Evolutionary conservation across 1,139 yeast genomes (phyloP), one percentile per base, ranked within the genome.

Genomic region (Groenewaldozyma sp.): DNA sequence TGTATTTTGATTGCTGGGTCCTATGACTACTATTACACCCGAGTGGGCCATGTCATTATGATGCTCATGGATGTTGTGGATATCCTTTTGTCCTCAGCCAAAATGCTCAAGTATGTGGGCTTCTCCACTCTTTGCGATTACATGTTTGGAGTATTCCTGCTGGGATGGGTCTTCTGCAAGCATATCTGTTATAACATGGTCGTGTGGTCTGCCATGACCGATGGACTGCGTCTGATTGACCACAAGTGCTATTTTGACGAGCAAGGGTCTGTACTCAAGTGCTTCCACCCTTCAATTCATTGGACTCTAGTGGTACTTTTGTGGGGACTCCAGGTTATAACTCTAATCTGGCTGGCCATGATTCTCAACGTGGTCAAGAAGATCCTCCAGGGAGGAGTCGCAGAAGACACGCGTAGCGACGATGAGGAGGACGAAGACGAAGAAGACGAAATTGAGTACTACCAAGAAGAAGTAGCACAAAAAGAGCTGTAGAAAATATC

Each of bases 61-160:
- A 71, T 80, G 50, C 64, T 83, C 47, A 86, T 87, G 95, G 95
- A 87, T 61, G 67, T 77, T 27, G 93, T 78, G 35, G 96, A 87
- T 58, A 74, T 80, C 33, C 66, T 77, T 48, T 66, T 87, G 33
- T 67, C 91, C 1, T 62, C 68, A 2, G 95, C 95, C 17, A 87
- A 87, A 58, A 67, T 84, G 63, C 66, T 84, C 50, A 82, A 78
- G 57, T 87, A 87, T 59, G 68, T 81, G 42, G 82, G 87, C 1
- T 74, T 62, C 51, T 63, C 65, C 32, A 63, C 54, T 9, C 55
- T 70, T 5, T 86, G 95, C 60, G 95, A 87, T 58, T 49, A 65
- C 28, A 68, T 76, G 71, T 87, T 87, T 61, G 65, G 77, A 17
- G 50, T 78, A 10, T 87, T 87, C 53, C 65, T 86, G 51, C 41